Evolutionary conservation across 805 yeast species (phyloP), one percentile per base, ranked within the genome.

Genomic region (Wilhelminamyces savonicus): DNA sequence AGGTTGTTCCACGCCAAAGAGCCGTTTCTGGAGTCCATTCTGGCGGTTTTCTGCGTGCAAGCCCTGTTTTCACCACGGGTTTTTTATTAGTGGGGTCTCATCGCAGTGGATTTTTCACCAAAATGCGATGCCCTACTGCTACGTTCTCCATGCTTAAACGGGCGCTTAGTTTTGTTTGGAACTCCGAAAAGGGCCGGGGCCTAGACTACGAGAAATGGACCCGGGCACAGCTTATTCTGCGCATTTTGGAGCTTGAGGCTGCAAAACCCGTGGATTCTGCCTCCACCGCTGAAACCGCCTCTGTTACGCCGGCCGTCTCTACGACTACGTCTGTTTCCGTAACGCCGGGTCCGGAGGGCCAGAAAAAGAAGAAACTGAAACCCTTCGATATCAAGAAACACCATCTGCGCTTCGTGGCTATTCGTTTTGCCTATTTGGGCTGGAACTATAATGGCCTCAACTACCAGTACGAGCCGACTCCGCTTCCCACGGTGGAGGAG

Each of bases 391-490:
- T 82, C 41, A 59, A 75, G 11, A 78, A 75, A 37, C 74, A 73
- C 45, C 40, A 62, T 8, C 74, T 76, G 2, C 63, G 98, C 32
- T 74, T 74, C 36, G 71, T 92, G 10, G 97, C 95, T 0, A 48
- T 92, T 18, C 64, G 74, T 37, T 92, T 92, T 58, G 82, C 95
- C 0, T 92, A 92, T 52, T 48, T 84, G 28, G 98, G 98, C 1
- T 90, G 97, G 97, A 74, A 82, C 47, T 92, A 92, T 55, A 86
- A 81, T 49, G 98, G 98, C 0, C 62, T 92, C 15, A 95, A 94
- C 0, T 61, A 74, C 27, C 97, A 92, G 54, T 70, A 69, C 36
- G 87, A 78, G 17, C 73, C 72, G 3, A 82, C 92, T 0, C 81
- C 80, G 1, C 58, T 84, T 7, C 95, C 94, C 0, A 92, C 98